Base-by-base conservation (phyloP, 495 filamentous ascomycete species). In the Penicillium longicatenatum region DNA sequence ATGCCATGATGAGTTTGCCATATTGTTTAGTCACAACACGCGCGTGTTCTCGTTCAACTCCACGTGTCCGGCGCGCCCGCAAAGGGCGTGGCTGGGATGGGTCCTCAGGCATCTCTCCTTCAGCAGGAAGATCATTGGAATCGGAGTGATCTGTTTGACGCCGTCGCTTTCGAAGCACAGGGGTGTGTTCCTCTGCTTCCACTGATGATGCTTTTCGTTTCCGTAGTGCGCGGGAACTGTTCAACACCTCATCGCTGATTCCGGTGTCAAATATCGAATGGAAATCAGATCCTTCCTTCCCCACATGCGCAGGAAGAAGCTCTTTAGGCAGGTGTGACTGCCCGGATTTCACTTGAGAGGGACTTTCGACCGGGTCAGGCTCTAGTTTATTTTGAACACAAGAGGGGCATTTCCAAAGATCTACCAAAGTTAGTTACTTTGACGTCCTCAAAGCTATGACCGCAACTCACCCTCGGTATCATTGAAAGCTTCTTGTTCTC, bases 221-320 rank as follows among this genome's bases (percentile, higher is more conserved):
- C 51, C 93, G 84, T 50, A 97, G 75, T 45, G 91, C 84, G 51
- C 92, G 87, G 3, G 92, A 92, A 44, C 92, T 92, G 70, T 95
- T 91, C 75, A 93, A 81, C 12, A 89, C 82, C 63, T 95, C 91
- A 50, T 92, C 90, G 52, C 89, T 84, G 30, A 92, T 82, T 33
- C 91, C 75, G 33, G 70, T 75, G 61, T 90, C 90, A 71, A 95
- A 96, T 39, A 95, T 85, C 1, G 92, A 93, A 67, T 95, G 89
- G 8, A 90, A 90, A 26, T 86, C 88, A n/a, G 88, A 85, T 59
- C 90, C 87, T 55, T 86, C 78, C 11, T 78, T 65, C 31, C 88
- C 88, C 47, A 85, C 82, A 45, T 89, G 85, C 29, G 89, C 77
- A 39, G 91, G 91, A 21, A 96, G 77, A 19, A 96, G 77, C 71